A percentile compares a stretch with the other conserved stretches of the same genome.
Evolutionary conservation across 1,139 yeast species (phyloP).

Genomic region (Lodderomyces beijingensis): DNA sequence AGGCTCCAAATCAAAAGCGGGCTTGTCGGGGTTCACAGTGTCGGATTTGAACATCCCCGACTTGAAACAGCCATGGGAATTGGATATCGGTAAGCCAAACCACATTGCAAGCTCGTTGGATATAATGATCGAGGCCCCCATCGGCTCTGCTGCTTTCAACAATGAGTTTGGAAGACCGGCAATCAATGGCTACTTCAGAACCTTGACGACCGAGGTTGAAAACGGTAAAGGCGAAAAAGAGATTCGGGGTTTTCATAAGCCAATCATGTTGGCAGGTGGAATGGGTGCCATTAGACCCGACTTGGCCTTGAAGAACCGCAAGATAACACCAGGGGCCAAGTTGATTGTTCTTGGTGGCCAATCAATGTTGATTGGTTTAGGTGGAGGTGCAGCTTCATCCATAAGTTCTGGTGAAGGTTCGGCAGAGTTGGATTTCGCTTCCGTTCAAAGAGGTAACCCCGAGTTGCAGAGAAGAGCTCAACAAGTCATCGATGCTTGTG

Average conservation of each 20-base stretch:
- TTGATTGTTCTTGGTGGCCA: constrained; percentile 96
- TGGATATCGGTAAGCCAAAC: constrained; percentile 76
- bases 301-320: constrained; percentile 81
- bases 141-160: constrained; percentile 97
- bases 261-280: constrained; percentile 99
- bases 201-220: constrained; percentile 75
- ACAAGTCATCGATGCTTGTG: constrained; percentile 94
- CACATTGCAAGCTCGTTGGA: constrained; percentile 93
- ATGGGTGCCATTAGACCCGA: constrained; percentile 95
- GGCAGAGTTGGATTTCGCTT: constrained; percentile 94
- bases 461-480: constrained; percentile 99
- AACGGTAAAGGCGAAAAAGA: constrained; percentile 63
- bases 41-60: constrained; percentile 87
- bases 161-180: constrained; percentile 99
- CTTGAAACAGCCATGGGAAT: constrained; percentile 92
- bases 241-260: constrained; percentile 95
- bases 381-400: constrained; percentile 99
- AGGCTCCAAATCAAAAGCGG: constrained; percentile 96
- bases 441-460: constrained; percentile 99
- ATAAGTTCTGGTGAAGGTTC: constrained; percentile 94
- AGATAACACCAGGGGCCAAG: constrained; percentile 88
- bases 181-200: constrained; percentile 94
- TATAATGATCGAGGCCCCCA: constrained; percentile 95
- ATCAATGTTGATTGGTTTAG: constrained; percentile 97
- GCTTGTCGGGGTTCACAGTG: constrained; percentile 88